These are phyloP conservation scores for Dichotomopilus funicola DNA, from an alignment of 2,329 filamentous ascomycete genomes.

Conservation along the genomic window DNA sequence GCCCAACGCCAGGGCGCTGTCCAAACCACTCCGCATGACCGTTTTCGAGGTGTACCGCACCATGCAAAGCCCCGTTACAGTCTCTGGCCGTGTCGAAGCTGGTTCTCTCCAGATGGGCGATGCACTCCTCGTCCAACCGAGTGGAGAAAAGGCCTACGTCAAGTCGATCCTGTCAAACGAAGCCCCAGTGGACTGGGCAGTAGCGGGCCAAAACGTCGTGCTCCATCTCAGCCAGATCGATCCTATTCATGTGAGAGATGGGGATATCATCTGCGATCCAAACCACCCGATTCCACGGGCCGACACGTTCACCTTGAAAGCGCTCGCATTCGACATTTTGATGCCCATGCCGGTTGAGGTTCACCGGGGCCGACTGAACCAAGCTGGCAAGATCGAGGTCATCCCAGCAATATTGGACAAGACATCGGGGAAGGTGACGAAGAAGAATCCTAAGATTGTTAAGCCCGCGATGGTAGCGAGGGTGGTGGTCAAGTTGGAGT, in stretches of 20 bases:
- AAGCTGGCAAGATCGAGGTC: constrained; percentile 64
- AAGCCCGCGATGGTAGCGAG: constrained; percentile 72
- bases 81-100: constrained; percentile 79
- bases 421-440: constrained; percentile 63
- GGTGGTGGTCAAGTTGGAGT: constrained; percentile 66
- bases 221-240: constrained; percentile 85
- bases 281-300: constrained; percentile 62
- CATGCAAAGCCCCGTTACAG: constrained; percentile 71
- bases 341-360: constrained; percentile 87
- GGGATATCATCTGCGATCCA: constrained; percentile 77
- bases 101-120: constrained; percentile 84
- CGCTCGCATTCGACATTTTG: constrained; percentile 82
- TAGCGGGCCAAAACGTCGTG: constrained; percentile 82
- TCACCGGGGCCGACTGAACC: constrained; percentile 76
- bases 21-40: constrained; percentile 77
- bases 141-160: constrained; percentile 71
- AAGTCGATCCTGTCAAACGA: constrained; percentile 75
- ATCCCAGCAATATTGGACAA: constrained; percentile 75
- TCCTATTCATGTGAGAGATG: constrained; percentile 69
- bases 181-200: constrained; percentile 74
- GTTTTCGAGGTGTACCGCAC: constrained; percentile 83
- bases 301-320: constrained; percentile 71
- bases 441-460: constrained; percentile 80
- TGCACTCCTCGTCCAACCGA: constrained; percentile 69
- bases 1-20: constrained; percentile 61